phyloP scores from a whole-genome alignment of 2,329 filamentous ascomycete genomes.

The Blastomyces percursus region DNA sequence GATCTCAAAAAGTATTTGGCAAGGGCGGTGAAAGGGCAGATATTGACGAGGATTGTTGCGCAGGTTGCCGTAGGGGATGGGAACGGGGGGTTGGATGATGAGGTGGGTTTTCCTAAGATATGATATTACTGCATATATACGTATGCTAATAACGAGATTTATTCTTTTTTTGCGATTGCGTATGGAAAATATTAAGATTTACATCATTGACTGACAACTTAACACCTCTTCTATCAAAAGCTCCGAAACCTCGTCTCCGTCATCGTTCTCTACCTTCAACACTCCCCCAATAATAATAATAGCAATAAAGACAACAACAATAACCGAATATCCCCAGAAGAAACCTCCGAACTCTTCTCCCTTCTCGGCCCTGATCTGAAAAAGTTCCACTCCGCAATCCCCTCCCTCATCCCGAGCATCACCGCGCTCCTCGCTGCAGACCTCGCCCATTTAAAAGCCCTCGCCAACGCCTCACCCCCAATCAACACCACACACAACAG shows the following conservation, averaged over 20 bases:
- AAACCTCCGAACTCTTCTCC: conserved; percentile 16
- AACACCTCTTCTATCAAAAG: conserved; percentile 15
- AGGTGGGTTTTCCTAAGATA: neutral
- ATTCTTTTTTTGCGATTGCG: neutral
- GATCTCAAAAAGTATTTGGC: conserved; percentile 27
- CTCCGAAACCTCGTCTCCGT: conserved; percentile 26
- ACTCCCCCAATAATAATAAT: conserved; percentile 9
- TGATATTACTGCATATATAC: neutral
- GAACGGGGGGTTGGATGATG: conserved; percentile 12
- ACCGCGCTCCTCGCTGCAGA: conserved; percentile 8
- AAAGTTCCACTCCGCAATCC: conserved; percentile 21
- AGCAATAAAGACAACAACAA: conserved; percentile 3
- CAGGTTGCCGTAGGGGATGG: conserved; percentile 26
- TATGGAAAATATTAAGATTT: neutral
- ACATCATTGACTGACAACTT: neutral
- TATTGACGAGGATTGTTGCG: conserved; percentile 24
- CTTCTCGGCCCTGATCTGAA: conserved; percentile 28
- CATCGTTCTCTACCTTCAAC: conserved; percentile 30
- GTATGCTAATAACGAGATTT: neutral
- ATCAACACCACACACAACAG: neutral
- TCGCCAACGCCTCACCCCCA: conserved; percentile 2
- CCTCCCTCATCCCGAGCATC: conserved; percentile 9
- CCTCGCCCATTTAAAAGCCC: conserved; percentile 8
- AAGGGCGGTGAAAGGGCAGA: conserved; percentile 24
- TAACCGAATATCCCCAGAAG: conserved; percentile 11